Evolutionary conservation across 306 rosid genomes (phyloP).

Genomic region (Ochetophila trinervis): DNA sequence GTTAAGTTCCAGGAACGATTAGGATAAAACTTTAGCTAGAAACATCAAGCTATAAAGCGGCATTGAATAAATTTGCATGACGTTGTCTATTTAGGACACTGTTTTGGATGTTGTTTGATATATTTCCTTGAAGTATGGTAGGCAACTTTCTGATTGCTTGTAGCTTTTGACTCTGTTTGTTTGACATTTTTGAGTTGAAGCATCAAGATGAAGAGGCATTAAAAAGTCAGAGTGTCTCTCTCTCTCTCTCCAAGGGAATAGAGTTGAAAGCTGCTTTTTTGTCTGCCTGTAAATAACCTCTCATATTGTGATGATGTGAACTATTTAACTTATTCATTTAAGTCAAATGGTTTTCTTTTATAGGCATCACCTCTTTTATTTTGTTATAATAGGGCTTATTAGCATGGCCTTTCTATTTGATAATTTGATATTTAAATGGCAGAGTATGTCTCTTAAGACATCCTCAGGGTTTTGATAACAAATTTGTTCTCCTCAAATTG

Average conservation of each 20-base stretch:
- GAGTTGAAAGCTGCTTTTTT: too few relatives aligned
- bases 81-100: neutral
- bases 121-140: neutral
- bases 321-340: neutral
- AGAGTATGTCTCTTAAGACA: neutral
- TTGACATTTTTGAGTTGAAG: too few relatives aligned
- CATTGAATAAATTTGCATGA: neutral
- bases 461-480: neutral
- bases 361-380: neutral
- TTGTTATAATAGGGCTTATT: neutral
- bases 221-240: too few relatives aligned
- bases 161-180: neutral
- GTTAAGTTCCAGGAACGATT: too few relatives aligned
- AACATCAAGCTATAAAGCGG: too few relatives aligned
- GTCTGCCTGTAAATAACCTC: too few relatives aligned
- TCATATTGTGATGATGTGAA: too few relatives aligned
- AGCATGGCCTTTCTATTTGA: neutral
- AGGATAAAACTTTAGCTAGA: too few relatives aligned
- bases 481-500: constrained; percentile 11
- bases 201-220: too few relatives aligned
- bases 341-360: neutral
- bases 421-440: neutral
- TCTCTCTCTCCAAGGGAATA: too few relatives aligned
- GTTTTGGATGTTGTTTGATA: neutral
- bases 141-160: neutral